A percentile compares a stretch with the other conserved stretches of the same genome.
These are phyloP conservation scores for Boeremia lycopersici DNA, from an alignment of 2,329 filamentous ascomycete species.

Conservation along the genomic window DNA sequence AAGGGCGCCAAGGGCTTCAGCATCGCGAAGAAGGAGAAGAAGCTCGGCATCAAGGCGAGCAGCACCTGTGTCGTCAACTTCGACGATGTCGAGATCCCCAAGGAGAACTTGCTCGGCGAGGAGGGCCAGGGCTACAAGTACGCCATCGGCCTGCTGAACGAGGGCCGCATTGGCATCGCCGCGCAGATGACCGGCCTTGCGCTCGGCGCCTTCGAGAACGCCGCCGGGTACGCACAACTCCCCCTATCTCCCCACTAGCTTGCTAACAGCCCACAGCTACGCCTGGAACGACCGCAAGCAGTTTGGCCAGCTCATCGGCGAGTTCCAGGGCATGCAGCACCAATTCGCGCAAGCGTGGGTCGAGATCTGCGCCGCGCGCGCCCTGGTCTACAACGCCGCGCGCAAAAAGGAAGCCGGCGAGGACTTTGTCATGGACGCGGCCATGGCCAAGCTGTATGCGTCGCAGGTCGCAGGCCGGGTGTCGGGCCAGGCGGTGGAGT, in stretches of 20 bases:
- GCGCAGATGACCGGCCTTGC: slow-evolving; percentile 98
- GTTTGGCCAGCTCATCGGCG: slow-evolving; percentile 89
- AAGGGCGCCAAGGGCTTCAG: slow-evolving; percentile 87
- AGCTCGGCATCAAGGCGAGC: slow-evolving; percentile 93
- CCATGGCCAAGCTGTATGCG: slow-evolving; percentile 96
- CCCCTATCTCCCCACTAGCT: no score
- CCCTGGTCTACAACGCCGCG: slow-evolving; percentile 92
- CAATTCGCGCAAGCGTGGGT: slow-evolving; percentile 96
- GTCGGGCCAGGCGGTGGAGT: slow-evolving; percentile 86
- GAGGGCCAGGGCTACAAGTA: slow-evolving; percentile 97
- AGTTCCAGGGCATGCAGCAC: slow-evolving; percentile 99
- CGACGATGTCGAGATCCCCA: slow-evolving; percentile 90
- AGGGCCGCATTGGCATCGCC: slow-evolving; percentile 96
- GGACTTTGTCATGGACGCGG: slow-evolving; percentile 92
- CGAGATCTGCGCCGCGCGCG: slow-evolving; percentile 88
- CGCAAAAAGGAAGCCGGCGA: slow-evolving; percentile 98
- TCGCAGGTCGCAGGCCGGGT: slow-evolving; percentile 92
- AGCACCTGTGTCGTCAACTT: slow-evolving; percentile 98
- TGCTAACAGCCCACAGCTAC: slow-evolving; percentile 61
- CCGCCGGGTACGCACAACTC: slow-evolving; percentile 64
- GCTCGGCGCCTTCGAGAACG: slow-evolving; percentile 93
- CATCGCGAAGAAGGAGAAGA: slow-evolving; percentile 99
- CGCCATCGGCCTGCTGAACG: slow-evolving; percentile 90
- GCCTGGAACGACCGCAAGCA: slow-evolving; percentile 99
- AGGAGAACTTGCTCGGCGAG: slow-evolving; percentile 85